A percentile compares a stretch with the other conserved stretches of the same genome.
Evolutionary conservation across 2,329 filamentous ascomycete species (phyloP).

Genomic region (Monilinia vaccinii-corymbosi): DNA sequence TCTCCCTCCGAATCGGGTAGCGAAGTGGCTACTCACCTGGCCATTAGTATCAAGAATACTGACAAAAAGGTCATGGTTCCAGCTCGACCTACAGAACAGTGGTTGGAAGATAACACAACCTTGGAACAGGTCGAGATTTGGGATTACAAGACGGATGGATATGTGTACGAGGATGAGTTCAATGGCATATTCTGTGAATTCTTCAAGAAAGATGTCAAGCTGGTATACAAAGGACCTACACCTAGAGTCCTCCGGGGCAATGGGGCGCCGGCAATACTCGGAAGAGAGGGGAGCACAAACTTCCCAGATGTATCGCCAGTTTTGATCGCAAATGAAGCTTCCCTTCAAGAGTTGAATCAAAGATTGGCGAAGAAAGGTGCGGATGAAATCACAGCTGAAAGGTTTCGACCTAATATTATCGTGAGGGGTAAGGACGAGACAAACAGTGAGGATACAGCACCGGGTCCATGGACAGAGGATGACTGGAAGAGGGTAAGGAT

Average conservation of each 20-base stretch:
- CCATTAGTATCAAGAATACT: conserved; percentile 36
- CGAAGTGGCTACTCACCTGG: conserved; percentile 36
- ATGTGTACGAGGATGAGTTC: conserved; percentile 41
- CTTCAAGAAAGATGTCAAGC: conserved; percentile 43
- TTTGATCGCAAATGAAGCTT: conserved; percentile 45
- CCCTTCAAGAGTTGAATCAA: conserved; percentile 48
- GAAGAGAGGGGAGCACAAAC: conserved; percentile 42
- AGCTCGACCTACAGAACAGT: conserved; percentile 42
- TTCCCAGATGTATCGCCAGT: conserved; percentile 53
- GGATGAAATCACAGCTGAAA: conserved; percentile 46
- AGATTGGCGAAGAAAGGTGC: conserved; percentile 36
- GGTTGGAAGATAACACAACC: conserved; percentile 45
- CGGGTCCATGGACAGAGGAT: conserved; percentile 47
- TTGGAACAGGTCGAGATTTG: conserved; percentile 46
- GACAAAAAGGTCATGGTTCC: conserved; percentile 41
- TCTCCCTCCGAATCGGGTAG: not conserved
- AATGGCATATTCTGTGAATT: conserved; percentile 47
- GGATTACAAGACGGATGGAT: conserved; percentile 48
- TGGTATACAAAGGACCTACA: conserved; percentile 54
- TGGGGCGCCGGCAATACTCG: conserved; percentile 43
- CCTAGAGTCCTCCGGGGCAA: conserved; percentile 46
- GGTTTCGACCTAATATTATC: conserved; percentile 56
- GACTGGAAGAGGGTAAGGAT: conserved; percentile 51
- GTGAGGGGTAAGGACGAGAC: conserved; percentile 39
- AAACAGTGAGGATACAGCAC: conserved; percentile 25